Evolutionary conservation across 2,329 filamentous ascomycete species (phyloP), one percentile per base, ranked within the genome.

Genomic region (Aphanocladium album): DNA sequence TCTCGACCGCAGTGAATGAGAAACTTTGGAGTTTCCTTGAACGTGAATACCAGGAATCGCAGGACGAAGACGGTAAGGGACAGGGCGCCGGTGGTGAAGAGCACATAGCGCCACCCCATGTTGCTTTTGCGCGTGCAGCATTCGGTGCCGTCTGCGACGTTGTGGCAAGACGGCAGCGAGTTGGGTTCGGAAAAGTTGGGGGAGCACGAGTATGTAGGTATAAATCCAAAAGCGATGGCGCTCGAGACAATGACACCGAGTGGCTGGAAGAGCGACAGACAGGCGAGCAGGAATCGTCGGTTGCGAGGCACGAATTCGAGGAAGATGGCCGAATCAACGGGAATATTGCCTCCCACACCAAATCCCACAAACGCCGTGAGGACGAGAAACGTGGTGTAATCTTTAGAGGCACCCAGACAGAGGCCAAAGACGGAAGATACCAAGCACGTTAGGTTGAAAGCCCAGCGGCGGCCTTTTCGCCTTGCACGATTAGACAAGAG

Each of bases 391-490:
- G 76, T 77, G 17, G 67, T 75, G 70, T 83, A 84, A 12, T 70
- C 76, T 59, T 79, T 75, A 9, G 80, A 78, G 1, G 76, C 77
- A 16, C 78, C 82, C 1, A 84, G 74, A 23, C 76, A 78, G 0
- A 84, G 69, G 9, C 83, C 82, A 62, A 85, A 85, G 3, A 81
- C 67, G 9, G 79, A 79, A 1, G 80, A 73, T 57, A 84, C 74
- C n/a, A 85, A 73, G 51, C 82, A 82, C 0, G 83, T 85, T 41
- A 83, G 64, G 66, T 85, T 85, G 71, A 85, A 85, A 0, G 81
- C 81, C 78, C 80, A 83, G 59, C 76, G 74, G 33, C 83, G 77
- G 57, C 74, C 75, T 77, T 45, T 46, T 27, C 39, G 4, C 12
- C 7, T n/a, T 3, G 19, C 21, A 19, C 23, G 8, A 33, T 30